Conservation (phyloP, 2,329 filamentous ascomycete species). For the Fusarium albidum region DNA sequence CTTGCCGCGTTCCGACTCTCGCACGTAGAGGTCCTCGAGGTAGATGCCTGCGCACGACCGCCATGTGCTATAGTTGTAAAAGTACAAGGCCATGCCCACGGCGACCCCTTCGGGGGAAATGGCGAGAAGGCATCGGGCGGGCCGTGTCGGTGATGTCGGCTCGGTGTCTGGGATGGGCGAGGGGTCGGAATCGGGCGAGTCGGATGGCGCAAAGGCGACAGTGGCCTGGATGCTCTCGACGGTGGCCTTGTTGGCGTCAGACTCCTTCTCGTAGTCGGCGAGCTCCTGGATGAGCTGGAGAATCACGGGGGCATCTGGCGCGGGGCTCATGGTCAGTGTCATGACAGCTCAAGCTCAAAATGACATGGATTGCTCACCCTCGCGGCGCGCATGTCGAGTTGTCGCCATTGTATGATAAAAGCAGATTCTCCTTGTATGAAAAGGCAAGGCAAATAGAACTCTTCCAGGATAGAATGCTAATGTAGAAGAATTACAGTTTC, state of each 20-base stretch:
- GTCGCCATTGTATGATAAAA: conserved; percentile 34
- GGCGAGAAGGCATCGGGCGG: conserved; percentile 79
- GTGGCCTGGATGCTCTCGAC: conserved; percentile 75
- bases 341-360: conserved; percentile 6
- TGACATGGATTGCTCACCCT: conserved; percentile 25
- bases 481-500: neutral
- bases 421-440: conserved; percentile 2
- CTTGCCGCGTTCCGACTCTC: conserved; percentile 71
- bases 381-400: conserved; percentile 38
- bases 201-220: conserved; percentile 75
- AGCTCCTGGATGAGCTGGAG: conserved; percentile 84
- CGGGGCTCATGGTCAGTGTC: conserved; percentile 19
- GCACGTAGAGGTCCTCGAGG: conserved; percentile 92
- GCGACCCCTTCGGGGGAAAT: conserved; percentile 55
- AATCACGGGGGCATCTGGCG: conserved; percentile 80
- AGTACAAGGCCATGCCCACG: conserved; percentile 88
- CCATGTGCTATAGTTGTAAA: conserved; percentile 97
- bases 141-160: conserved; percentile 63
- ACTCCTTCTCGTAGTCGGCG: conserved; percentile 85
- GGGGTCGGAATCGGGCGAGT: conserved; percentile 51
- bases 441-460: neutral
- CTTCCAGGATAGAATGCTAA: neutral
- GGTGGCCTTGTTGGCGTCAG: conserved; percentile 79
- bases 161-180: conserved; percentile 55
- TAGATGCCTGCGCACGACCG: conserved; percentile 86